Evolutionary conservation across 352 stramenopile genomes (phyloP).

Genomic region (Phytophthora podocarpi): DNA sequence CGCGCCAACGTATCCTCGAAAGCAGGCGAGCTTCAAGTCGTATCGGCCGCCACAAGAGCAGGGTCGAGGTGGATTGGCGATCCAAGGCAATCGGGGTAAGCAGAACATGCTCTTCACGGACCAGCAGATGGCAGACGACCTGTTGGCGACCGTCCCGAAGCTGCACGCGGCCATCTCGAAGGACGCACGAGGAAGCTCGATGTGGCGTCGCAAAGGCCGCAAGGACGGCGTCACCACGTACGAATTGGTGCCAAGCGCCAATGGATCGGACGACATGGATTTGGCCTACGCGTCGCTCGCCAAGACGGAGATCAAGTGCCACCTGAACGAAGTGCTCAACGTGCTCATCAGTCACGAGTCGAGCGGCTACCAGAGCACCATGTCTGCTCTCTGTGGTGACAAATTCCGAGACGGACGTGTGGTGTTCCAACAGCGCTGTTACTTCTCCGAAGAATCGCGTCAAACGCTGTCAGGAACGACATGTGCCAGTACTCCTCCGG

Average conservation of each 20-base stretch:
- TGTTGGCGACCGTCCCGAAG: slow-evolving; percentile 39
- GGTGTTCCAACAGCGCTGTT: slow-evolving; percentile 45
- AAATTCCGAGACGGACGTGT: slow-evolving; percentile 46
- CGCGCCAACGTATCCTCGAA: too few relatives aligned
- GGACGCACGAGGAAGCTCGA: slow-evolving; percentile 1
- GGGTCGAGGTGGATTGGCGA: slow-evolving; percentile 18
- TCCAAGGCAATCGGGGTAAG: slow-evolving; percentile 24
- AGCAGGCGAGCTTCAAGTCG: slow-evolving; percentile 32
- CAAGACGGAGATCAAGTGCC: slow-evolving; percentile 52
- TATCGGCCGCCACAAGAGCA: slow-evolving; percentile 26
- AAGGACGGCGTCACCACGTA: not conserved
- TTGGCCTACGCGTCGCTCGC: slow-evolving; percentile 47
- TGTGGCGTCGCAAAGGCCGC: not conserved
- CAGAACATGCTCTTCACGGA: slow-evolving; percentile 38
- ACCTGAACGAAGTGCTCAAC: slow-evolving; percentile 53
- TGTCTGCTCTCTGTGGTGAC: slow-evolving; percentile 40
- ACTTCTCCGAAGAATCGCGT: slow-evolving; percentile 35
- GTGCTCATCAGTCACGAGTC: slow-evolving; percentile 38
- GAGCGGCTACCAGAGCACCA: slow-evolving; percentile 42
- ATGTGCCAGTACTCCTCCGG: not conserved
- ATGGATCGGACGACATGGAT: slow-evolving; percentile 39
- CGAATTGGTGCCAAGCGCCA: not conserved
- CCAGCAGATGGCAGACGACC: slow-evolving; percentile 43
- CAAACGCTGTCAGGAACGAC: slow-evolving; percentile 28
- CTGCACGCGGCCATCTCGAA: slow-evolving; percentile 35